A percentile compares a stretch with the other conserved stretches of the same genome.
Conservation (phyloP, 2,329 filamentous ascomycete species). For the Aspergillus neoniger region DNA sequence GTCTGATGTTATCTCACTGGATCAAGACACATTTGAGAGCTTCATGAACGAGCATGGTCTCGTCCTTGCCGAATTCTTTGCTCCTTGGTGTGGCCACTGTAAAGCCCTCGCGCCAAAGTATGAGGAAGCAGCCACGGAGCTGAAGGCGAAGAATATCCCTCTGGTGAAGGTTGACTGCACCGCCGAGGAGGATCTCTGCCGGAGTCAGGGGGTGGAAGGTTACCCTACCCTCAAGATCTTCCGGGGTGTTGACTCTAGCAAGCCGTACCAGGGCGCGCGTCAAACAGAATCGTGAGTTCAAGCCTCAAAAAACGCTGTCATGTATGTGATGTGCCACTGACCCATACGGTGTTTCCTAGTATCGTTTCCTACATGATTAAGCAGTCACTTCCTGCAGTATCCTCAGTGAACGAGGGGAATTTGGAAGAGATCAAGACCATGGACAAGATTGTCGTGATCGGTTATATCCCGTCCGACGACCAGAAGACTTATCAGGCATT, state of each 20-base stretch:
- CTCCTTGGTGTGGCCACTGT: slow-evolving; percentile 97
- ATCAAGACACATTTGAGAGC: slow-evolving; percentile 79
- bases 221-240: slow-evolving; percentile 99
- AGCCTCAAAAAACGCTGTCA: neutral
- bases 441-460: slow-evolving; percentile 94
- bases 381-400: slow-evolving; percentile 92
- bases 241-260: slow-evolving; percentile 79
- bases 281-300: slow-evolving; percentile 70
- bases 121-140: slow-evolving; percentile 50
- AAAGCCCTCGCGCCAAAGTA: slow-evolving; percentile 77
- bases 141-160: slow-evolving; percentile 52
- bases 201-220: slow-evolving; percentile 86
- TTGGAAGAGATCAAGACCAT: slow-evolving; percentile 96
- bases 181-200: slow-evolving; percentile 88
- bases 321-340: slow-evolving; percentile 23
- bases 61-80: slow-evolving; percentile 95
- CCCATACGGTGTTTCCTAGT: slow-evolving; percentile 32
- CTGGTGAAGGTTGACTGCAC: slow-evolving; percentile 75
- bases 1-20: slow-evolving; percentile 83
- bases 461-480: slow-evolving; percentile 76
- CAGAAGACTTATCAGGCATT: slow-evolving; percentile 88
- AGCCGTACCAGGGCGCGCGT: slow-evolving; percentile 83
- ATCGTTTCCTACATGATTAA: slow-evolving; percentile 93
- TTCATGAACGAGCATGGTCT: slow-evolving; percentile 86
- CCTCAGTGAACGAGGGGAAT: slow-evolving; percentile 74